Evolutionary conservation across 1,284 basidiomycete species (phyloP).

Genomic region (Amylostereum areolatum): DNA sequence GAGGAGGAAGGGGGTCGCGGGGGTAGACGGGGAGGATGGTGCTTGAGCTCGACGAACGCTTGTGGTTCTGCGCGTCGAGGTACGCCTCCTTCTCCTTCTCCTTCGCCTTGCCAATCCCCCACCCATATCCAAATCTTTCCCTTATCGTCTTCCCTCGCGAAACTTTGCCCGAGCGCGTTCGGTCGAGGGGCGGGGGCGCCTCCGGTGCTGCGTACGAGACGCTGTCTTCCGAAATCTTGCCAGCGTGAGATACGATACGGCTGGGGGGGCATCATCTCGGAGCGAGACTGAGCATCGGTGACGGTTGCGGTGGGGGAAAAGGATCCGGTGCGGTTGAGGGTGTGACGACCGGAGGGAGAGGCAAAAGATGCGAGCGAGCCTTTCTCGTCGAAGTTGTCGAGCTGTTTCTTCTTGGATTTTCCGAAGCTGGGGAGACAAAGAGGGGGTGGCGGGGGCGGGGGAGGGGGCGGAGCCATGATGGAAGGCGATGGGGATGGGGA

Average conservation of each 20-base stretch:
- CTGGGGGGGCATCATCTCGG: not conserved
- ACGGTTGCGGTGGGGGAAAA: constrained; percentile 34
- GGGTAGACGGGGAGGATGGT: constrained; percentile 21
- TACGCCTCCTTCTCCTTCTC: constrained; percentile 38
- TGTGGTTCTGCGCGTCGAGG: constrained; percentile 16
- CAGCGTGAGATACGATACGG: constrained; percentile 20
- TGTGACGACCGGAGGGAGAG: not conserved
- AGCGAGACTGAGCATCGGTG: constrained; percentile 16
- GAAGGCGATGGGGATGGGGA: not conserved
- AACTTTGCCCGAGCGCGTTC: constrained; percentile 31
- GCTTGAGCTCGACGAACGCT: constrained; percentile 29
- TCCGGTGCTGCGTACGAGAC: constrained; percentile 25
- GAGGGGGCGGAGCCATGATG: not conserved
- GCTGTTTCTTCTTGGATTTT: not conserved
- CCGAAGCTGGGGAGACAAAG: not conserved
- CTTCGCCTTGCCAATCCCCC: constrained; percentile 52
- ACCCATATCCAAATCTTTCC: constrained; percentile 54
- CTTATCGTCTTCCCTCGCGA: constrained; percentile 37
- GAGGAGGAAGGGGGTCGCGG: constrained; percentile 32
- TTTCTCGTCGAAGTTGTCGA: not conserved
- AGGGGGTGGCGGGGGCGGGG: not conserved
- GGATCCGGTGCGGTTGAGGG: constrained; percentile 21
- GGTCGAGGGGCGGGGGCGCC: constrained; percentile 20
- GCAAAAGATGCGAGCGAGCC: not conserved
- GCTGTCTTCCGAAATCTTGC: constrained; percentile 32